These are phyloP conservation scores for Brassica juncea DNA, from an alignment of 345 rosid genomes.

Conservation along the genomic window DNA sequence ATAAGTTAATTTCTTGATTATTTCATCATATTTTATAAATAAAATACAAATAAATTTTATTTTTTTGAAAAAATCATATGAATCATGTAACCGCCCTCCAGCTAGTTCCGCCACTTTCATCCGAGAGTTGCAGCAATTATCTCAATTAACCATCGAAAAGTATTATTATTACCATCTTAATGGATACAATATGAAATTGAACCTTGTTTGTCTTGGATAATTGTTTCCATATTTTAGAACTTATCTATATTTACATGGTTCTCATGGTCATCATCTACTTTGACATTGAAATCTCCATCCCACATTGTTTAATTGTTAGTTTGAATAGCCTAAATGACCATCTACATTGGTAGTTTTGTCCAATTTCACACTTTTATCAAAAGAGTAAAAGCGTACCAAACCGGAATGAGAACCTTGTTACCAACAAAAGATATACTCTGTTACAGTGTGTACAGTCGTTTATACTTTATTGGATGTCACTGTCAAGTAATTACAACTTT, in stretches of 20 bases:
- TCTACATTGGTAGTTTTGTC: not conserved
- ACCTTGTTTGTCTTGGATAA: not conserved
- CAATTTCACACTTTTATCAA: not conserved
- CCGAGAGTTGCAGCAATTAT: too few species aligned
- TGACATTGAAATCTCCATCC: not conserved
- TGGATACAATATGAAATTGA: not conserved
- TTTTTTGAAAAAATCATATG: too few species aligned
- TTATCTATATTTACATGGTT: not conserved
- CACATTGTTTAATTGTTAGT: not conserved
- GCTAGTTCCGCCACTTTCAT: too few species aligned
- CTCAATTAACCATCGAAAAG: too few species aligned
- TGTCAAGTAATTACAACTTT: not conserved
- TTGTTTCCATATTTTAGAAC: not conserved
- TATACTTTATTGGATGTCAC: not conserved
- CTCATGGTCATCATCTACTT: not conserved
- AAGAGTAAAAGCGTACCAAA: not conserved
- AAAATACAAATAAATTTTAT: too few species aligned
- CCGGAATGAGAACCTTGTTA: not conserved
- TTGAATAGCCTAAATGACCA: not conserved
- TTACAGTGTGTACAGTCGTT: not conserved
- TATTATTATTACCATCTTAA: not conserved
- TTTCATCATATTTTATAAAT: too few species aligned
- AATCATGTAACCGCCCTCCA: too few species aligned
- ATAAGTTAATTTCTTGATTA: too few species aligned
- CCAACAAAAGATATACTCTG: not conserved